Conservation (phyloP, 495 filamentous ascomycete genomes). For the Peziza echinospora region DNA sequence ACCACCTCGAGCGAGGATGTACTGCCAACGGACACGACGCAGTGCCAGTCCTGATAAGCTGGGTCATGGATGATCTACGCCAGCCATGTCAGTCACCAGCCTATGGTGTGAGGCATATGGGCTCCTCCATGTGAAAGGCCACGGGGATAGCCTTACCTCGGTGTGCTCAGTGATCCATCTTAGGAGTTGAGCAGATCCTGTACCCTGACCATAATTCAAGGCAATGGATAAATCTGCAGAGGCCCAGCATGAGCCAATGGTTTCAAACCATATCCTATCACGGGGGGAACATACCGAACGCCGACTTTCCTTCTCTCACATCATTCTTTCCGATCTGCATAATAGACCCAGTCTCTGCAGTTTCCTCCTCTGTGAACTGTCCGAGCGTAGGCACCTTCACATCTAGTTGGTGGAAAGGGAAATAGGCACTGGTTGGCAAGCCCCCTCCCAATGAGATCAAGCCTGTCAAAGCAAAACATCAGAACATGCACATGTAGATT, state of each 20-base stretch:
- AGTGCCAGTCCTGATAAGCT: constrained; percentile 69
- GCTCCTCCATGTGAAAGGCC: too few relatives aligned
- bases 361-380: constrained; percentile 46
- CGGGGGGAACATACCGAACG: constrained; percentile 30
- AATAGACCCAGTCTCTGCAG: constrained; percentile 29
- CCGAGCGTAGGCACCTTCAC: constrained; percentile 46
- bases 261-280: background rate
- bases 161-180: constrained; percentile 87
- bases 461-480: too few relatives aligned
- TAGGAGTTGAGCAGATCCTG: constrained; percentile 65
- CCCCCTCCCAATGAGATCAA: constrained; percentile 81
- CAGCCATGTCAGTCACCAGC: constrained; percentile 2
- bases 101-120: constrained; percentile 1
- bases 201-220: constrained; percentile 76
- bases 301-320: constrained; percentile 37
- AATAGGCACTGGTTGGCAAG: constrained; percentile 69
- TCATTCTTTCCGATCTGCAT: constrained; percentile 63
- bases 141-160: constrained; percentile 27
- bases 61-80: constrained; percentile 41
- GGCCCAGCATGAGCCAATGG: constrained; percentile 2
- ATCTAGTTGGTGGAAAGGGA: constrained; percentile 52
- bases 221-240: constrained; percentile 49
- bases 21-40: constrained; percentile 50
- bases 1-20: constrained; percentile 59
- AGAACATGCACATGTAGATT: too few relatives aligned